Percentiles rank a stretch among this genome's conserved stretches.
These are phyloP conservation scores for Geranomyces variabilis DNA, from an alignment of 192 early-diverging fungal genomes.

Conservation along the genomic window DNA sequence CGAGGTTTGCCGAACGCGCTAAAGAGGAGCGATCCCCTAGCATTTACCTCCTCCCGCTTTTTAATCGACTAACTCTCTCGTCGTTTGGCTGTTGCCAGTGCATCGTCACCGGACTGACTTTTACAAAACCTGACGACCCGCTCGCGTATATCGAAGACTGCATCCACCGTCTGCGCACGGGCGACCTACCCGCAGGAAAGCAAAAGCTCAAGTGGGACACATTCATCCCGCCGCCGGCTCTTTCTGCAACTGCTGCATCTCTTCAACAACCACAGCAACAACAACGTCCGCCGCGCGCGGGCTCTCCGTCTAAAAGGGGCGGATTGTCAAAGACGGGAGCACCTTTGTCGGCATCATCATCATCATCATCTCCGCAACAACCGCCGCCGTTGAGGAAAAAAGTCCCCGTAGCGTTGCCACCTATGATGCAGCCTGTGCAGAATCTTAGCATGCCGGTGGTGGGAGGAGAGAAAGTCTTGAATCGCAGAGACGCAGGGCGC, in stretches of 20 bases:
- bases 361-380: not conserved
- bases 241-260: not conserved
- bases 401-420: conserved; percentile 18
- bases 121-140: conserved; percentile 52
- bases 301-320: not conserved
- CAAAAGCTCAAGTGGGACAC: conserved; percentile 46
- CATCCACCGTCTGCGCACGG: conserved; percentile 41
- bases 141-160: conserved; percentile 58
- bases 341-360: conserved; percentile 21
- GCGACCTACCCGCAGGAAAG: conserved; percentile 32
- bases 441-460: conserved; percentile 7
- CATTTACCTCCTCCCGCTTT: no score
- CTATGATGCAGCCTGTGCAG: conserved; percentile 20
- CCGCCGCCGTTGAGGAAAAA: conserved; percentile 29
- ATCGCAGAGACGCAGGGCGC: not conserved
- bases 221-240: conserved; percentile 44
- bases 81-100: no score
- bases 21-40: no score
- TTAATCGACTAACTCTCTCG: no score
- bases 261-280: not conserved
- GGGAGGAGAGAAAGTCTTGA: conserved; percentile 15
- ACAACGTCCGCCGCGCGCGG: not conserved
- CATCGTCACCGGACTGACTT: conserved; percentile 53
- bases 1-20: no score
- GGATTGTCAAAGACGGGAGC: conserved; percentile 6